These are phyloP conservation scores for Heterobasidion annosum DNA, from an alignment of 1,284 basidiomycete species.

Conservation along the genomic window DNA sequence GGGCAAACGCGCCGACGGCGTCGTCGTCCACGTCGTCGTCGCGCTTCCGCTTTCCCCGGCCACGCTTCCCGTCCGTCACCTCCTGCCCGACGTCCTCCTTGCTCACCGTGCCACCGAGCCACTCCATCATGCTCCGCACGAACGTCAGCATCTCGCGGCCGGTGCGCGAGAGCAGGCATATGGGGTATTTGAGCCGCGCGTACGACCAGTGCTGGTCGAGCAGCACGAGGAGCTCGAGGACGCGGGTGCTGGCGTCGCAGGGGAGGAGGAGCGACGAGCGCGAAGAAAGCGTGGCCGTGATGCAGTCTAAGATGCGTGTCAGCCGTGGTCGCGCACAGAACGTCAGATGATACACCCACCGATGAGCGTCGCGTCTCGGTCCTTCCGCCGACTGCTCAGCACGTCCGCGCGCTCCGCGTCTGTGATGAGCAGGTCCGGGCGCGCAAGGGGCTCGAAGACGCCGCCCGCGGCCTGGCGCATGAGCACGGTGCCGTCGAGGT, in stretches of 20 bases:
- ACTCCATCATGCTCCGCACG: constrained; percentile 96
- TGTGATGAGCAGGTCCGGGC: constrained; percentile 91
- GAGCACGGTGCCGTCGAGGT: constrained; percentile 91
- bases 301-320: constrained; percentile 52
- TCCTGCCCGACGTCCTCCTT: constrained; percentile 84
- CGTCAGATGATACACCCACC: constrained; percentile 38
- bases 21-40: constrained; percentile 67
- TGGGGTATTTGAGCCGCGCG: constrained; percentile 70
- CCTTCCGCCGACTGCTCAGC: constrained; percentile 82
- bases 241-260: constrained; percentile 87
- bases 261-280: constrained; percentile 82
- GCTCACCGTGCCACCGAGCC: constrained; percentile 91
- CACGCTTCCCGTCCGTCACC: constrained; percentile 43
- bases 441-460: constrained; percentile 79
- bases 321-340: constrained; percentile 3
- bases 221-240: constrained; percentile 90
- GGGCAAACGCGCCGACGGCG: constrained; percentile 65
- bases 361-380: constrained; percentile 84
- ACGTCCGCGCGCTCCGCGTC: constrained; percentile 82
- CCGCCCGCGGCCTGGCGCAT: constrained; percentile 64
- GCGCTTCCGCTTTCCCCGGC: constrained; percentile 47
- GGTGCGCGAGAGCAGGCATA: constrained; percentile 87
- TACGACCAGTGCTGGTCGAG: constrained; percentile 98
- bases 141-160: constrained; percentile 93
- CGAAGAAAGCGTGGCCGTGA: constrained; percentile 75